Conservation (phyloP, 768 basidiomycete genomes). For the Tremella fuciformis region DNA sequence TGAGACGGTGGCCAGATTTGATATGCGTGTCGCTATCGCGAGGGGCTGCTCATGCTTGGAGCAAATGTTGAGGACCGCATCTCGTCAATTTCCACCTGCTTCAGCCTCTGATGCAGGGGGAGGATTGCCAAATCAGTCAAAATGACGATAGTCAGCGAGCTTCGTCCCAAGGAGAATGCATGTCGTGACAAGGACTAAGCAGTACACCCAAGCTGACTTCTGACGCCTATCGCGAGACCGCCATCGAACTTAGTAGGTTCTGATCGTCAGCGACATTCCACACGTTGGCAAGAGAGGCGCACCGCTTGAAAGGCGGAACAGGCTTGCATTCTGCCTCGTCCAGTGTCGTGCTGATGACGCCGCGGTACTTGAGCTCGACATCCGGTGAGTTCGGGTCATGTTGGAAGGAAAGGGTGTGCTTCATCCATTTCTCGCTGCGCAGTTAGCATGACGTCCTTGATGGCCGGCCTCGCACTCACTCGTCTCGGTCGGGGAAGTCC, state of each 20-base stretch:
- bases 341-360: constrained; percentile 77
- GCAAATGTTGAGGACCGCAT: too few species aligned
- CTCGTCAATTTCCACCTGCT: too few species aligned
- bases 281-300: neutral
- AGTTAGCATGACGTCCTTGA: constrained; percentile 10
- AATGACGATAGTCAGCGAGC: too few species aligned
- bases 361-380: constrained; percentile 84
- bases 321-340: constrained; percentile 96
- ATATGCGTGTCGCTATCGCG: too few species aligned
- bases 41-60: too few species aligned
- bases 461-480: constrained; percentile 51
- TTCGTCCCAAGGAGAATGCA: too few species aligned
- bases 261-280: constrained; percentile 1
- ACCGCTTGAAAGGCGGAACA: constrained; percentile 87
- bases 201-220: too few species aligned
- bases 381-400: constrained; percentile 70
- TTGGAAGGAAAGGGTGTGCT: constrained; percentile 83
- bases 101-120: too few species aligned
- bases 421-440: constrained; percentile 51
- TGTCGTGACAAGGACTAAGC: too few species aligned
- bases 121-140: too few species aligned
- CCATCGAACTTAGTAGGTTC: neutral
- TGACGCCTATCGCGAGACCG: neutral
- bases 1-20: too few species aligned
- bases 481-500: constrained; percentile 98